Base-by-base conservation (phyloP, 768 basidiomycete species). In the Podaxis sp. region DNA sequence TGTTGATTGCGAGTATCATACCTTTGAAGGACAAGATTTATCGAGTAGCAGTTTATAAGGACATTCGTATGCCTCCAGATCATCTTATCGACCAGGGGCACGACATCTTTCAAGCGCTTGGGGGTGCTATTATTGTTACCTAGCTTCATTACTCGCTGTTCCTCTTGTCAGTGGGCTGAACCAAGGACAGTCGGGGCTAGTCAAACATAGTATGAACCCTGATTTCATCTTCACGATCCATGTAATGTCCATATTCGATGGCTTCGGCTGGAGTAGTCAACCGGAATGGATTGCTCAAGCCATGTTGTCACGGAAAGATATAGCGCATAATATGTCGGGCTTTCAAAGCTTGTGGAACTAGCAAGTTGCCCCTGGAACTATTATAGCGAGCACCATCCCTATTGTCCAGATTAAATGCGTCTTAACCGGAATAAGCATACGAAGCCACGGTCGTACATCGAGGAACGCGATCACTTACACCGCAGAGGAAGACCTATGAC, bases 301-400 rank as follows among this genome's bases (percentile, higher is more conserved):
- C 82, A 68, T 88, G 93, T 67, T 95, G 91, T 44, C 87, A 80
- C 8, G 95, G 87, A 68, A 99, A 96, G 1, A 99, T 77, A 68
- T 94, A 89, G 75, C 95, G 95, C 38, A 89, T 81, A 1, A 94
- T 74, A 65, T 87, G 87, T 44, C 89, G 81, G 0, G 84, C 82
- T 42, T 84, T 72, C 42, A 79, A 79, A 49, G 77, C 78, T 66
- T 83, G 40, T 12, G 42, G n/a, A 8, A 19, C 42, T 5, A 9
- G 9, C 11, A 62, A 17, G 55, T 49, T 49, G 8, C n/a, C 52
- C 17, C 33, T 26, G 30, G 13, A 5, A 30, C 36, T 39, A 13
- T 13, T 15, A 33, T 42, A 53, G 28, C 60, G 52, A n/a, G 52
- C 26, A 13, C 65, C 64, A 24, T 56, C 58, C 9, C 58, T 68